phyloP scores from a whole-genome alignment of 2,329 filamentous ascomycete species.

The Exserohilum rostratum region DNA sequence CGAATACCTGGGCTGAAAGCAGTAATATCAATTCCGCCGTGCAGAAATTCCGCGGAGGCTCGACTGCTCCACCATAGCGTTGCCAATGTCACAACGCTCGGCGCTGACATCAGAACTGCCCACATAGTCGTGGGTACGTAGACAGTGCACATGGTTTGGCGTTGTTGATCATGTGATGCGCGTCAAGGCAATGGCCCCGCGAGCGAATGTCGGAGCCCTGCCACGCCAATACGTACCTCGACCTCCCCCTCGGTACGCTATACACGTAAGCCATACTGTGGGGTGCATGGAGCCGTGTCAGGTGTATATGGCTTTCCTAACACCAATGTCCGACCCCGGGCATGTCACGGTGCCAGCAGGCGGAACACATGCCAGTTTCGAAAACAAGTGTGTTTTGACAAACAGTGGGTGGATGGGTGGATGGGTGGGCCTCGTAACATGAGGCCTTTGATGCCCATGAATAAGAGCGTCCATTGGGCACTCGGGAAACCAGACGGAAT shows the following conservation, averaged over 20 bases:
- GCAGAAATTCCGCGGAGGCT: too few species aligned
- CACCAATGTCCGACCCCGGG: neutral
- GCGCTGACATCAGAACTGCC: neutral
- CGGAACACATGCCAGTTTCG: too few species aligned
- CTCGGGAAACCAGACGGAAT: too few species aligned
- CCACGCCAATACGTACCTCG: neutral
- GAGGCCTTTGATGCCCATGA: too few species aligned
- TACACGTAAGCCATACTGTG: neutral
- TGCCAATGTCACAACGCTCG: neutral
- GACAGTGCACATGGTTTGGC: too few species aligned
- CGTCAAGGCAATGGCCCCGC: neutral
- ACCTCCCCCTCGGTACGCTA: neutral
- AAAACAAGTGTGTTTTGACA: neutral
- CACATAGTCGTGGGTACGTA: too few species aligned
- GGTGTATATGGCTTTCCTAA: neutral
- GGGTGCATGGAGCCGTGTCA: neutral
- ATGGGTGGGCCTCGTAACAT: too few species aligned
- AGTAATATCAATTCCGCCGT: too few species aligned
- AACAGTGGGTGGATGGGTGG: neutral
- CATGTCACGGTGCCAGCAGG: neutral
- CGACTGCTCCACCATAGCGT: too few species aligned
- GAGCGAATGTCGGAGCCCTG: neutral
- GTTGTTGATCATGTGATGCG: too few species aligned
- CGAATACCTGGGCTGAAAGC: too few species aligned
- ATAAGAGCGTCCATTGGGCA: too few species aligned